Conservation (phyloP, 2,329 filamentous ascomycete genomes). For the Penicillium sp. region DNA sequence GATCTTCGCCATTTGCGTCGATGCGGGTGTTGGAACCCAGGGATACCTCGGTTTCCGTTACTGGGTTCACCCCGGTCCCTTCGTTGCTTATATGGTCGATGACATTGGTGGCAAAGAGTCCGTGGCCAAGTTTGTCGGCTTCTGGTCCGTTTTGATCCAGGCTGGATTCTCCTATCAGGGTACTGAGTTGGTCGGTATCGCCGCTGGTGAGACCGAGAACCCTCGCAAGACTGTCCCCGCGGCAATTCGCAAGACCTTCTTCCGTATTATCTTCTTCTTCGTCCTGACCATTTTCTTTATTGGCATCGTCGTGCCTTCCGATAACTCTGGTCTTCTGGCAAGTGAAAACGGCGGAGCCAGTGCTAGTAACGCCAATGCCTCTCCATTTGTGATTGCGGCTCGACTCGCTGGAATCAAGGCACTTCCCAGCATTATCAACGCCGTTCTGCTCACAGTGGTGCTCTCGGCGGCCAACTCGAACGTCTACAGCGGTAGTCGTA, state of each 20-base stretch:
- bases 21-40: constrained; percentile 68
- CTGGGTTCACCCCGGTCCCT: constrained; percentile 69
- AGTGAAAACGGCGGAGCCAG: constrained; percentile 14
- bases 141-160: constrained; percentile 52
- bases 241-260: constrained; percentile 73
- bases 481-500: constrained; percentile 57
- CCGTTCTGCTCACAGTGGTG: constrained; percentile 41
- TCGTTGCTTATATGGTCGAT: constrained; percentile 63
- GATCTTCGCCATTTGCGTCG: constrained; percentile 74
- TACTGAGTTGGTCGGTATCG: constrained; percentile 73
- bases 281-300: constrained; percentile 59
- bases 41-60: constrained; percentile 75
- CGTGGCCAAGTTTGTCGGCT: constrained; percentile 65
- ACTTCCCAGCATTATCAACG: constrained; percentile 42
- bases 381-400: constrained; percentile 45
- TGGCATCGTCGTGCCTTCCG: constrained; percentile 67
- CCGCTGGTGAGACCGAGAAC: constrained; percentile 72
- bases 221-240: constrained; percentile 70
- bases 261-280: constrained; percentile 66
- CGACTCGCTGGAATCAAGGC: constrained; percentile 34
- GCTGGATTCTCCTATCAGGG: constrained; percentile 52
- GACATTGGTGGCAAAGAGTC: constrained; percentile 41
- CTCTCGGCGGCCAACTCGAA: constrained; percentile 44
- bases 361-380: constrained; percentile 30
- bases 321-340: constrained; percentile 55